Base-by-base conservation (phyloP, 2,329 filamentous ascomycete genomes). In the Fusarium lyarnte region DNA sequence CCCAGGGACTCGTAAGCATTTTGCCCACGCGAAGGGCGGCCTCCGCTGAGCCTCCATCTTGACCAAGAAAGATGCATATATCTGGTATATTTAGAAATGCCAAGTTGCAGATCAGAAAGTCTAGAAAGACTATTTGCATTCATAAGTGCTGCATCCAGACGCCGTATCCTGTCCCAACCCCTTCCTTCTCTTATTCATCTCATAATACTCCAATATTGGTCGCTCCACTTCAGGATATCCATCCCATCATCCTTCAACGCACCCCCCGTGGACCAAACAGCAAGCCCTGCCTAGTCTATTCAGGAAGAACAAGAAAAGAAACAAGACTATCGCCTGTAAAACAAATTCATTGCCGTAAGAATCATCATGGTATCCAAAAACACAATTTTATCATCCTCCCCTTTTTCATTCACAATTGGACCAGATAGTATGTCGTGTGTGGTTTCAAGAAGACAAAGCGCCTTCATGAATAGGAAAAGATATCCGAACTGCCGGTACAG, bases 321-420 rank as follows among this genome's bases (percentile, higher is more conserved):
- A 73, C 61, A 57, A 68, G 58, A 43, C 31, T 55, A 29, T 60
- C 46, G 70, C 58, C 54, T 58, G 41, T 39, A 64, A 52, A 66
- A 47, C 60, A 59, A 66, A 66, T 52, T 69, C 53, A 39, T 74
- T 51, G 58, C 58, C 63, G 54, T 68, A 69, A 74, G 35, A 59
- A 53, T 72, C 70, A 57, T 74, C 57, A 74, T 74, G 57, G 67
- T 72, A 74, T 72, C 70, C 64, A 68, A 43, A 43, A 69, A 58
- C 59, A 67, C 51, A 59, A 59, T 55, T 52, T 63, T 29, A 41
- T 54, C 66, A 49, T 63, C 53, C 53, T 59, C 27, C 47, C 29
- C 42, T 43, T 61, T 70, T 69, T 57, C 55, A 10, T 29, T 49
- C 66, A 54, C 41, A 31, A 46, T 63, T 58, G 19, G 41, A 52